Percentiles rank a stretch among this genome's conserved stretches.
Conservation (phyloP, 1,139 yeast species). For the Suhomyces kunorum region DNA sequence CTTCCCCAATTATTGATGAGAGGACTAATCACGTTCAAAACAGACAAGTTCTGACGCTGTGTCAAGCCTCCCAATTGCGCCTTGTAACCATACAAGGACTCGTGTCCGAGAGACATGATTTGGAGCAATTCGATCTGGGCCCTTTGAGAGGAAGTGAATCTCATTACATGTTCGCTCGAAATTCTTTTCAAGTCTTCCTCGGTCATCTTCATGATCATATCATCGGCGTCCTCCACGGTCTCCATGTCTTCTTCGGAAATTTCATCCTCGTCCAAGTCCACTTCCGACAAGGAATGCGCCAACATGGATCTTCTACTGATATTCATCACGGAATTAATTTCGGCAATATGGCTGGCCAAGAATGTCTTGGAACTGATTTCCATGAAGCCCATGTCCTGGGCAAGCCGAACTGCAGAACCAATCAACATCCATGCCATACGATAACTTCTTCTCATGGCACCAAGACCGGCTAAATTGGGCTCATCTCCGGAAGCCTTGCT, state of each 20-base stretch:
- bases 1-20: conserved; percentile 77
- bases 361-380: conserved; percentile 73
- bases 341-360: conserved; percentile 82
- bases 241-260: conserved; percentile 36
- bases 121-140: conserved; percentile 80
- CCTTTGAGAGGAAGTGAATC: conserved; percentile 63
- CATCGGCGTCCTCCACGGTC: conserved; percentile 24
- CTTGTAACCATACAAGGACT: conserved; percentile 70
- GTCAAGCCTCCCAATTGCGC: conserved; percentile 55
- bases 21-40: conserved; percentile 72
- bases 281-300: conserved; percentile 64
- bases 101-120: conserved; percentile 81
- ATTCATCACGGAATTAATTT: conserved; percentile 73
- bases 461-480: conserved; percentile 68
- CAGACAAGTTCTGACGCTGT: conserved; percentile 69
- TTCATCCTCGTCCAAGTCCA: conserved; percentile 52
- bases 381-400: conserved; percentile 84
- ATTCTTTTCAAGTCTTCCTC: conserved; percentile 40
- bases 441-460: conserved; percentile 84
- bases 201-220: conserved; percentile 33
- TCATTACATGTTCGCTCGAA: conserved; percentile 29
- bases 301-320: conserved; percentile 69
- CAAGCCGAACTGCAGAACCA: conserved; percentile 82
- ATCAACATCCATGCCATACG: conserved; percentile 94
- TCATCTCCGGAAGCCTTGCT: conserved; percentile 26